Evolutionary conservation across 73 alveolate genomes (phyloP), one percentile per base, ranked within the genome.

Genomic region (Stentor roeselii): DNA sequence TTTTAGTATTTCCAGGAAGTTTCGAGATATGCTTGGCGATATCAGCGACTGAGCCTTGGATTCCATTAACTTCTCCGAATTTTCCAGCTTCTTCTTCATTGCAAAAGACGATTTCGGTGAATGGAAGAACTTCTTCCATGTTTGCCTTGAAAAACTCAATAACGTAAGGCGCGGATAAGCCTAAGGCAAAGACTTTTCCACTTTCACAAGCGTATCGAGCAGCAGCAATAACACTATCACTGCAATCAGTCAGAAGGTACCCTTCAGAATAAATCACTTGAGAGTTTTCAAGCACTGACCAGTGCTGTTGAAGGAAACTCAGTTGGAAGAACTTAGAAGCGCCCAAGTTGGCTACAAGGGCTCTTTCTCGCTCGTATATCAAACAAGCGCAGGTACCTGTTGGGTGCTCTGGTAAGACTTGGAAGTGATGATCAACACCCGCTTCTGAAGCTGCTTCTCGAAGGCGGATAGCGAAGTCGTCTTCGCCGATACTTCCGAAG

Each of bases 341-440:
- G 2, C 90, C 92, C 0, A 92, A 75, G 86, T 92, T 90, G 75
- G 97, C 97, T n/a, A 90, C 83, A 1, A 92, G 89, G 31, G 97
- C 39, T 84, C 97, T 86, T 74, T 90, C 94, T 42, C 86, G 88
- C 60, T 90, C 77, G 78, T 78, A 76, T 36, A 92, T 78, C 0
- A 84, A 76, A 32, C 86, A 92, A 30, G 94, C 97, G 86, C 97
- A 92, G 3, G 92, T 83, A 6, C 97, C 97, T 35, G 97, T 92
- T 21, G 93, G 86, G n/a, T 89, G 30, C 3, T 31, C 80, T n/a
- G 59, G 86, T 36, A 85, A 86, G 74, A 58, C 60, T 60, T 84
- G 80, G 91, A 78, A 89, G 37, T 35, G 36, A 3, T 60, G 75
- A 75, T 42, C 75, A 76, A 90, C 85, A 39, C 93, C 91, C 11